Evolutionary conservation across 345 rosid genomes (phyloP).

Genomic region (Tarenaya hassleriana): DNA sequence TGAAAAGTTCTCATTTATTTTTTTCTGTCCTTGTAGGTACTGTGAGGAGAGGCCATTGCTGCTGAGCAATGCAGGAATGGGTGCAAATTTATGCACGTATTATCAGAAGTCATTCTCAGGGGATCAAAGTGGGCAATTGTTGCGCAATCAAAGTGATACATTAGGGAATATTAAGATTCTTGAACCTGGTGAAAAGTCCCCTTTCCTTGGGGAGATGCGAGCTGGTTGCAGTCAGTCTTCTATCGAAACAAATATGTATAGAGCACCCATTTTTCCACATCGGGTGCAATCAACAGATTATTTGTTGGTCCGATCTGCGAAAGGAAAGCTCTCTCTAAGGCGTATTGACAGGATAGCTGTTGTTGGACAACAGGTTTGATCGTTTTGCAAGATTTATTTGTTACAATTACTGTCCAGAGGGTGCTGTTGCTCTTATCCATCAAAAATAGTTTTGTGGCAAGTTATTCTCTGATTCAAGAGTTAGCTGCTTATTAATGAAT

Average conservation of each 20-base stretch:
- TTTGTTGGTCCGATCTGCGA: constrained; percentile 83
- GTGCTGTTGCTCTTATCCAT: not conserved
- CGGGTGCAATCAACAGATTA: constrained; percentile 79
- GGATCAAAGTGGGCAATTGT: constrained; percentile 57
- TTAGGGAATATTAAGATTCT: constrained; percentile 64
- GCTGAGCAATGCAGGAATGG: constrained; percentile 91
- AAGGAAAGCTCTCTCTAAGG: constrained; percentile 89
- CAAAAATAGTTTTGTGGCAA: not conserved
- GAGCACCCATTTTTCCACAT: constrained; percentile 84
- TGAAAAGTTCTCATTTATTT: constrained; percentile 13
- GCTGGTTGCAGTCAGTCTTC: constrained; percentile 79
- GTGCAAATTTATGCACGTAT: constrained; percentile 87
- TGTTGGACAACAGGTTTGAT: constrained; percentile 92
- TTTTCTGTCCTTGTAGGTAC: constrained; percentile 42
- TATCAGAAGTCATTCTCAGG: constrained; percentile 72
- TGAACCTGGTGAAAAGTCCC: constrained; percentile 88
- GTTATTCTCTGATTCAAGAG: no score
- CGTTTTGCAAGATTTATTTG: constrained; percentile 11
- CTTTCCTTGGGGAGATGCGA: constrained; percentile 90
- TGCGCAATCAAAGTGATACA: constrained; percentile 50
- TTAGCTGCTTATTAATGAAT: constrained; percentile 5
- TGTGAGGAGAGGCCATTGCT: constrained; percentile 95
- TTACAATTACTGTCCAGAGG: constrained; percentile 5
- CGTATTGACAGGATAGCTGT: constrained; percentile 85
- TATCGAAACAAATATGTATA: constrained; percentile 89